Evolutionary conservation across 2,329 filamentous ascomycete genomes (phyloP).

Genomic region (Xylariaceae sp.): DNA sequence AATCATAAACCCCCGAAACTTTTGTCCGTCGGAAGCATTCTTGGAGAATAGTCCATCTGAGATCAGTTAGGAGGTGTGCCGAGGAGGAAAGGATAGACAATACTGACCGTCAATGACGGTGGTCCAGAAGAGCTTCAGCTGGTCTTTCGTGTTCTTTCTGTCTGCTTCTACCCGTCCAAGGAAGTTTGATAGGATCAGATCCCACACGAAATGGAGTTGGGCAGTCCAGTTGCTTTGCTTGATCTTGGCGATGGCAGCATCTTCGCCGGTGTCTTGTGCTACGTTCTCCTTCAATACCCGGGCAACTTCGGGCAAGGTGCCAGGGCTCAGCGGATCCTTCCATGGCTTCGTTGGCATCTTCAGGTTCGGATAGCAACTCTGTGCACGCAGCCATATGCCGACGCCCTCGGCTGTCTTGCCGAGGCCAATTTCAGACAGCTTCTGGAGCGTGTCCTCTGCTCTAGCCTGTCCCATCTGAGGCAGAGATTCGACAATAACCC

Average conservation of each 20-base stretch:
- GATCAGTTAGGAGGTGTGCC: not conserved
- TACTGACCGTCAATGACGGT: conserved; percentile 75
- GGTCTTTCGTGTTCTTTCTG: conserved; percentile 29
- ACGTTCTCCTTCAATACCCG: conserved; percentile 73
- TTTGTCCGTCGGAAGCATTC: conserved; percentile 76
- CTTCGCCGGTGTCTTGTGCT: conserved; percentile 42
- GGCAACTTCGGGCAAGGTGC: conserved; percentile 61
- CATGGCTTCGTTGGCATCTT: conserved; percentile 64
- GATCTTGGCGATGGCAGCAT: conserved; percentile 34
- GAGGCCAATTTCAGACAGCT: conserved; percentile 56
- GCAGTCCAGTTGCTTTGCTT: conserved; percentile 71
- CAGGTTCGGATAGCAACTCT: conserved; percentile 55
- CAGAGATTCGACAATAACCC: conserved; percentile 68
- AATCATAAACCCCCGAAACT: conserved; percentile 85
- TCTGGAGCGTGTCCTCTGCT: conserved; percentile 54
- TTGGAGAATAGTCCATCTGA: conserved; percentile 76
- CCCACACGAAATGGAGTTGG: conserved; percentile 83
- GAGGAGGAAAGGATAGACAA: not conserved
- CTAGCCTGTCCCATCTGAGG: conserved; percentile 52
- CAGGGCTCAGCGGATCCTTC: conserved; percentile 66
- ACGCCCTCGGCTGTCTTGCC: conserved; percentile 81
- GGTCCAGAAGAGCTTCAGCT: conserved; percentile 75
- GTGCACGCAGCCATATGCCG: conserved; percentile 73
- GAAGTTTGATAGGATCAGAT: conserved; percentile 59
- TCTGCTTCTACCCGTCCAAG: conserved; percentile 24